These are phyloP conservation scores for Vitis labrusca DNA, from an alignment of 164 flowering plant species.

Conservation along the genomic window DNA sequence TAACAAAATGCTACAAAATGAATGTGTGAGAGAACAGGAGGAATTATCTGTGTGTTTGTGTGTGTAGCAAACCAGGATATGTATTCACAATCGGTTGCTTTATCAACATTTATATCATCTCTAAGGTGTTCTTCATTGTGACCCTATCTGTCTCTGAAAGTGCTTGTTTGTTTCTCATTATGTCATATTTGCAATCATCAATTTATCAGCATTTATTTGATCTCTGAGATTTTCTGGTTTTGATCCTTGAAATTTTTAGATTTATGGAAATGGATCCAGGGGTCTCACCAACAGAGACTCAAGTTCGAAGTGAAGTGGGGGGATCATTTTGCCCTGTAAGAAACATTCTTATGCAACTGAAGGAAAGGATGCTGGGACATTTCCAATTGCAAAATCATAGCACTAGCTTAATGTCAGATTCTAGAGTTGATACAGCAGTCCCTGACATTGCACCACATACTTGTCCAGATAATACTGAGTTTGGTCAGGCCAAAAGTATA, in stretches of 20 bases:
- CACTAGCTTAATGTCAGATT: constrained; percentile 8
- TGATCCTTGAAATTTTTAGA: constrained; percentile 11
- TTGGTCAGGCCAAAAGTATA: neutral
- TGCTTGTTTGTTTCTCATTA: too few species aligned
- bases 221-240: neutral
- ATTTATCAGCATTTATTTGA: too few species aligned
- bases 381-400: neutral
- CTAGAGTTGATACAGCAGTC: constrained; percentile 2
- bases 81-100: too few species aligned
- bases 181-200: too few species aligned
- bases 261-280: constrained; percentile 19
- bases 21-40: too few species aligned
- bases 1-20: too few species aligned
- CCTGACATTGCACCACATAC: neutral
- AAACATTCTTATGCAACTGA: constrained; percentile 19
- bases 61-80: too few species aligned
- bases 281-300: constrained; percentile 12
- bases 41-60: too few species aligned
- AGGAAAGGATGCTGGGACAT: constrained; percentile 19
- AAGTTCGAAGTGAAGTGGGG: constrained; percentile 13
- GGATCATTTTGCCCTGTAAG: constrained; percentile 23
- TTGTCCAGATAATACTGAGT: neutral
- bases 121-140: too few species aligned
- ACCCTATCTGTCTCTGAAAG: too few species aligned
- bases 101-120: too few species aligned